Evolutionary conservation across 2,329 filamentous ascomycete species (phyloP).

Genomic region (Pyricularia pennisetigena): DNA sequence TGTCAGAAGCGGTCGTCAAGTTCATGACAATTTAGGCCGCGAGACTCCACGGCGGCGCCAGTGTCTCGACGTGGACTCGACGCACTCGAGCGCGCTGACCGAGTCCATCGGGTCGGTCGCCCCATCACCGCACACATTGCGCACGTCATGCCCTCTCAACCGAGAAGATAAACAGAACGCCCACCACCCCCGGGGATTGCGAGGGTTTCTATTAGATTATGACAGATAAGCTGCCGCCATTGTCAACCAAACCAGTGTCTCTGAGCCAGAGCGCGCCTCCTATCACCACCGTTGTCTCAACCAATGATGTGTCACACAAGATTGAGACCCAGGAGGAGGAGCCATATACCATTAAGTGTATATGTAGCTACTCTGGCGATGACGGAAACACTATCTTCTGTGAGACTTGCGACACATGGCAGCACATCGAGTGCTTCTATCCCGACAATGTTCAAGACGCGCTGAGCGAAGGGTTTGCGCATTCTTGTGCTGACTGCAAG

Average conservation of each 20-base stretch:
- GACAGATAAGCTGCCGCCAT: constrained; percentile 46
- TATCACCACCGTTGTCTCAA: constrained; percentile 25
- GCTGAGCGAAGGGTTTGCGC: constrained; percentile 61
- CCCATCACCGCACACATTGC: constrained; percentile 25
- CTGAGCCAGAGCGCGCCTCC: constrained; percentile 39
- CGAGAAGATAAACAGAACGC: constrained; percentile 42
- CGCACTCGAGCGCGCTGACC: neutral
- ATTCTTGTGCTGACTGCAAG: constrained; percentile 84
- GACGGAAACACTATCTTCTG: constrained; percentile 97
- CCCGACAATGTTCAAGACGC: constrained; percentile 61
- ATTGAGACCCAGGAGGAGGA: constrained; percentile 60
- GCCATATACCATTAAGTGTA: constrained; percentile 94
- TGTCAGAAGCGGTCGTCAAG: neutral
- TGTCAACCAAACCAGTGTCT: constrained; percentile 45
- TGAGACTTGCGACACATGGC: constrained; percentile 93
- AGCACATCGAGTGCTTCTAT: constrained; percentile 97
- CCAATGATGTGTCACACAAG: constrained; percentile 33
- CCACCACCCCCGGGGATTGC: constrained; percentile 24
- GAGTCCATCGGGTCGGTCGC: constrained; percentile 1
- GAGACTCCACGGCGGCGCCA: neutral
- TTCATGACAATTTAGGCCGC: neutral
- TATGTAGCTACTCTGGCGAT: constrained; percentile 87
- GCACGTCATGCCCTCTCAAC: constrained; percentile 51
- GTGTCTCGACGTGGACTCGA: neutral
- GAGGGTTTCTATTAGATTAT: constrained; percentile 45